Conservation (phyloP, 495 filamentous ascomycete genomes). For the Hyaloscypha hepaticicola region DNA sequence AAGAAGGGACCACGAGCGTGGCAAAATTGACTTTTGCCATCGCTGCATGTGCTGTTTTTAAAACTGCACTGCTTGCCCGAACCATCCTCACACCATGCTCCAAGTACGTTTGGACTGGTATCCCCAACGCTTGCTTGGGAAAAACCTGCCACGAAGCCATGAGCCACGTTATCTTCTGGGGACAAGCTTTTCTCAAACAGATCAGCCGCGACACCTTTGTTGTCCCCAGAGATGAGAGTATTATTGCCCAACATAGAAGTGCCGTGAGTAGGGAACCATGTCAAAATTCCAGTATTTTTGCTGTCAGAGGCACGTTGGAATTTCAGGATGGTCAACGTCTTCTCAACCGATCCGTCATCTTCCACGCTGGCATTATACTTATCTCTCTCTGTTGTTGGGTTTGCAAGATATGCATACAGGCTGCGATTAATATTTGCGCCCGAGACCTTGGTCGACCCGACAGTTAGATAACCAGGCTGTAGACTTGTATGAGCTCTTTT, state of each 20-base stretch:
- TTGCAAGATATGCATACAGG: constrained; percentile 86
- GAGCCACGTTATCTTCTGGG: constrained; percentile 45
- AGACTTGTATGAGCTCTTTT: constrained; percentile 75
- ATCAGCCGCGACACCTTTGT: constrained; percentile 91
- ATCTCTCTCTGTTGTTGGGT: constrained; percentile 75
- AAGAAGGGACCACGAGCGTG: constrained; percentile 87
- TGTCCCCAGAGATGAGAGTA: constrained; percentile 87
- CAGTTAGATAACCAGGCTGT: constrained; percentile 65
- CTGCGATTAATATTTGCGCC: constrained; percentile 90
- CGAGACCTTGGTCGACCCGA: constrained; percentile 72
- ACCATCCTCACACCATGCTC: constrained; percentile 80
- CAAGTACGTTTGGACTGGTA: constrained; percentile 84
- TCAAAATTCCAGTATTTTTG: constrained; percentile 75
- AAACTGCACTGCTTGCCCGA: constrained; percentile 68
- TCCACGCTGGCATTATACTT: constrained; percentile 59
- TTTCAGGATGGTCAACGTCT: constrained; percentile 77
- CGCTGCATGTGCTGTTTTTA: constrained; percentile 74
- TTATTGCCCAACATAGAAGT: constrained; percentile 93
- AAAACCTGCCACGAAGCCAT: constrained; percentile 88
- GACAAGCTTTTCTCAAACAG: constrained; percentile 76
- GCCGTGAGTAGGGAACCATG: constrained; percentile 94
- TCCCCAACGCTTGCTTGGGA: constrained; percentile 95
- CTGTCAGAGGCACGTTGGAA: constrained; percentile 72
- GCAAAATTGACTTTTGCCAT: constrained; percentile 71
- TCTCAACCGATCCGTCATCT: constrained; percentile 75